Evolutionary conservation across 495 filamentous ascomycete genomes (phyloP).

Genomic region (Chaetomium cochliodes): DNA sequence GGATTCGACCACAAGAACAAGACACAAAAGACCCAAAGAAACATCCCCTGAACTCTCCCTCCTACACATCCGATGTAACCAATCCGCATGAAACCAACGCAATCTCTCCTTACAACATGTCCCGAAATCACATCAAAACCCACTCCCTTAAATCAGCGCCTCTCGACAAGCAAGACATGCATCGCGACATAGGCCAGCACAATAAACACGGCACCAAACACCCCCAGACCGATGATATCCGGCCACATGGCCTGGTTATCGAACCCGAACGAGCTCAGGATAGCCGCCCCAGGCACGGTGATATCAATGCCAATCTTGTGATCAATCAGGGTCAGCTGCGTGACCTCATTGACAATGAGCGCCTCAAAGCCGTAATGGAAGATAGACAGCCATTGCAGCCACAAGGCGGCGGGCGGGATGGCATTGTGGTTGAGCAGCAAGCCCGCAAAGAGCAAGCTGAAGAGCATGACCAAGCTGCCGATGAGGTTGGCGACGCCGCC

Average conservation of each 20-base stretch:
- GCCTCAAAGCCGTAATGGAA: slow-evolving; percentile 99
- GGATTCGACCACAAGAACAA: not conserved
- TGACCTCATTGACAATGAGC: slow-evolving; percentile 95
- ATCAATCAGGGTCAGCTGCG: slow-evolving; percentile 84
- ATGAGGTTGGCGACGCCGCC: slow-evolving; percentile 91
- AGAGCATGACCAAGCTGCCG: slow-evolving; percentile 95
- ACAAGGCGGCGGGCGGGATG: slow-evolving; percentile 77
- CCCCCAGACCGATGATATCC: slow-evolving; percentile 76
- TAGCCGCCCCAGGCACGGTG: slow-evolving; percentile 90
- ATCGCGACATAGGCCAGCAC: slow-evolving; percentile 87
- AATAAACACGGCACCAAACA: slow-evolving; percentile 81
- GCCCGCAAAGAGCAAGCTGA: slow-evolving; percentile 91
- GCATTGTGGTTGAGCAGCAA: slow-evolving; percentile 90
- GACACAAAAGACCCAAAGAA: not conserved
- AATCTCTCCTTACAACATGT: not conserved
- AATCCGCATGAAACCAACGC: not conserved
- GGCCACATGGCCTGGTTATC: slow-evolving; percentile 77
- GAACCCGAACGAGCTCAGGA: slow-evolving; percentile 92
- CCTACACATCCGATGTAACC: not conserved
- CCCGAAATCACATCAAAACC: slow-evolving; percentile 9
- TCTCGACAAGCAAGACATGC: slow-evolving; percentile 93
- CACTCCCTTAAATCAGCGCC: slow-evolving; percentile 52
- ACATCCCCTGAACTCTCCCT: not conserved
- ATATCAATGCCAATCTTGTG: slow-evolving; percentile 95
- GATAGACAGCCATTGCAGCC: slow-evolving; percentile 95